phyloP scores from a whole-genome alignment of 2,329 filamentous ascomycete species.

The Microdochium trichocladiopsis region DNA sequence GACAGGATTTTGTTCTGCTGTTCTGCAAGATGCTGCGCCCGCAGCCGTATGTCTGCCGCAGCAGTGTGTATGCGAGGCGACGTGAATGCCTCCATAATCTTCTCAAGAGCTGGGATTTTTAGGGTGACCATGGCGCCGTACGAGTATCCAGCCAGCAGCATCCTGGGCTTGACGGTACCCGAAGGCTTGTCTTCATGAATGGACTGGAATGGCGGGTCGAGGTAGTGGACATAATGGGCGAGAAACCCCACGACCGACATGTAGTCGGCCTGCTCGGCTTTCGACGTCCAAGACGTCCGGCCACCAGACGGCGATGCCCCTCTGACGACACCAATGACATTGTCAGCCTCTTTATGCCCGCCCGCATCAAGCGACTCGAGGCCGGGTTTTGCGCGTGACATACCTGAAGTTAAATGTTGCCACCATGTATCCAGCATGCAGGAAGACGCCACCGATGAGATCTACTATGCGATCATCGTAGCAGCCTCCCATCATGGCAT shows the following conservation, averaged over 20 bases:
- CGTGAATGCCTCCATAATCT: constrained; percentile 54
- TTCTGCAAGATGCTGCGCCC: constrained; percentile 61
- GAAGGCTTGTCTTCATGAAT: constrained; percentile 1
- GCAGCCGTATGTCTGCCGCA: constrained; percentile 61
- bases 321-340: constrained; percentile 38
- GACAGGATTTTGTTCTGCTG: constrained; percentile 47
- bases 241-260: constrained; percentile 76
- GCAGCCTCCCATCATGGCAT: constrained; percentile 77
- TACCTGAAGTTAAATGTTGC: constrained; percentile 91
- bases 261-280: constrained; percentile 76
- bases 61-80: constrained; percentile 45
- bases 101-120: constrained; percentile 56
- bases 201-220: constrained; percentile 32
- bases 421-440: constrained; percentile 68
- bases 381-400: constrained; percentile 8
- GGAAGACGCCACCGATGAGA: constrained; percentile 54
- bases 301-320: constrained; percentile 71
- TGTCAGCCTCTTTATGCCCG: constrained; percentile 6
- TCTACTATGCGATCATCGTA: constrained; percentile 77
- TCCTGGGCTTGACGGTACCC: constrained; percentile 17
- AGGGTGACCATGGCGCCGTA: constrained; percentile 82
- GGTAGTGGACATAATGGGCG: constrained; percentile 60
- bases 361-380: background rate
- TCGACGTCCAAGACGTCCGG: constrained; percentile 80
- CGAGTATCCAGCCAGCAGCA: constrained; percentile 75